phyloP scores from a whole-genome alignment of 768 basidiomycete genomes.

The Cystoderma amianthinum region DNA sequence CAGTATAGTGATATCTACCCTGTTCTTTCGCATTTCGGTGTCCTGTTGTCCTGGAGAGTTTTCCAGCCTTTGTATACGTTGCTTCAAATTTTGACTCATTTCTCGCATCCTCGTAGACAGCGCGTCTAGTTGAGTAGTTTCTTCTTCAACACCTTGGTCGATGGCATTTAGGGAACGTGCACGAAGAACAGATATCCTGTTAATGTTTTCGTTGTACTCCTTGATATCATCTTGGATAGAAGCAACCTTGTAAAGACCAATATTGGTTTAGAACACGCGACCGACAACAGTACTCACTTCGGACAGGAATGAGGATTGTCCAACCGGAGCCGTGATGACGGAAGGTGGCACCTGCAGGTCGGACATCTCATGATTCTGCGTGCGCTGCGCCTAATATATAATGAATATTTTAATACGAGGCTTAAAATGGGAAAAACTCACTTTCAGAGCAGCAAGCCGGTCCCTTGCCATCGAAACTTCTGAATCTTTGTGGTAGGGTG shows the following conservation, averaged over 20 bases:
- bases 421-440: too few relatives aligned
- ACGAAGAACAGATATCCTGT: slow-evolving; percentile 28
- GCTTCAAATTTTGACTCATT: slow-evolving; percentile 49
- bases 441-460: slow-evolving; percentile 31
- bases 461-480: slow-evolving; percentile 26
- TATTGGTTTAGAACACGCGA: background rate
- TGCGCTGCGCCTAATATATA: slow-evolving; percentile 25
- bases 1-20: slow-evolving; percentile 18
- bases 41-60: slow-evolving; percentile 20
- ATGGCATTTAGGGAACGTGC: slow-evolving; percentile 28
- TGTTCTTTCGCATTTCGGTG: slow-evolving; percentile 29
- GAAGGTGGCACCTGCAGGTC: slow-evolving; percentile 12
- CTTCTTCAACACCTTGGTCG: slow-evolving; percentile 18
- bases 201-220: slow-evolving; percentile 28
- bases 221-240: slow-evolving; percentile 34
- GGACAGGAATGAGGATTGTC: slow-evolving; percentile 23
- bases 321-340: slow-evolving; percentile 10
- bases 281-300: slow-evolving; percentile 20
- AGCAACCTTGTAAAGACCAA: slow-evolving; percentile 20
- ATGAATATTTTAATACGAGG: too few relatives aligned
- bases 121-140: slow-evolving; percentile 40
- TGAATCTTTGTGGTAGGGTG: too few relatives aligned
- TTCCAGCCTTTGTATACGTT: slow-evolving; percentile 52
- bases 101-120: slow-evolving; percentile 54
- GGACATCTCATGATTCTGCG: slow-evolving; percentile 24